phyloP scores from a whole-genome alignment of 2,329 filamentous ascomycete genomes.

The Claviceps quebecensis region DNA sequence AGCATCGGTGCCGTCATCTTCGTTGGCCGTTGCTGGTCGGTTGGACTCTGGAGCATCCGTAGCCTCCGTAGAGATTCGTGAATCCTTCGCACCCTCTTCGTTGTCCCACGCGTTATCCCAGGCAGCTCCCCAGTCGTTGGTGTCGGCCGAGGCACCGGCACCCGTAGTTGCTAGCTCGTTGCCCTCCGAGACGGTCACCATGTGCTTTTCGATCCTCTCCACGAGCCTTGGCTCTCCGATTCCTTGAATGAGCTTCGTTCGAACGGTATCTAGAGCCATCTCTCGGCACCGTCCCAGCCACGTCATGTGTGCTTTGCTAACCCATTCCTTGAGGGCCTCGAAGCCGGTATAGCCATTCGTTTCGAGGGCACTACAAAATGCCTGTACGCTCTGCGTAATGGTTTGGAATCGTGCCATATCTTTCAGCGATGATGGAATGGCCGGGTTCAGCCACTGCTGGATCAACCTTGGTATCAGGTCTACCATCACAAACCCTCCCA shows the following conservation, averaged over 20 bases:
- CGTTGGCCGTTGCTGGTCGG: conserved; percentile 7
- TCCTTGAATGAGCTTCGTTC: conserved; percentile 52
- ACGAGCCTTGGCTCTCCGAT: conserved; percentile 56
- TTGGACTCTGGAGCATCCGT: conserved; percentile 4
- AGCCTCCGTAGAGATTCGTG: conserved; percentile 9
- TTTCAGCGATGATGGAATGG: conserved; percentile 60
- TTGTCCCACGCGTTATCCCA: conserved; percentile 77
- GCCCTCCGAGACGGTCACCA: conserved; percentile 54
- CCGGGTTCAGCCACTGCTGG: conserved; percentile 58
- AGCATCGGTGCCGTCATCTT: conserved; percentile 45
- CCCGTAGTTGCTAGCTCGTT: conserved; percentile 46
- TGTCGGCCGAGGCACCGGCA: conserved; percentile 27
- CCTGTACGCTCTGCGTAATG: conserved; percentile 48
- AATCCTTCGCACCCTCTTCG: conserved; percentile 33
- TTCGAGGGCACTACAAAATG: conserved; percentile 51
- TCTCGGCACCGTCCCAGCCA: conserved; percentile 82
- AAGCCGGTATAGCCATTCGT: conserved; percentile 47
- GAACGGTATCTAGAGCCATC: conserved; percentile 59
- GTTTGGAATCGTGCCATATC: conserved; percentile 59
- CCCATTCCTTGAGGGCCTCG: conserved; percentile 62
- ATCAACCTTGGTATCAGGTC: conserved; percentile 55
- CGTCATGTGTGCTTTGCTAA: conserved; percentile 60
- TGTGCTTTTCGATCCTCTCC: conserved; percentile 73
- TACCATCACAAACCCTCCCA: conserved; percentile 59
- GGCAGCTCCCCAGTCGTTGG: conserved; percentile 57